Percentiles rank a stretch among this genome's conserved stretches.
phyloP scores from a whole-genome alignment of 495 filamentous ascomycete species.

The Penicillium simplicissimum region DNA sequence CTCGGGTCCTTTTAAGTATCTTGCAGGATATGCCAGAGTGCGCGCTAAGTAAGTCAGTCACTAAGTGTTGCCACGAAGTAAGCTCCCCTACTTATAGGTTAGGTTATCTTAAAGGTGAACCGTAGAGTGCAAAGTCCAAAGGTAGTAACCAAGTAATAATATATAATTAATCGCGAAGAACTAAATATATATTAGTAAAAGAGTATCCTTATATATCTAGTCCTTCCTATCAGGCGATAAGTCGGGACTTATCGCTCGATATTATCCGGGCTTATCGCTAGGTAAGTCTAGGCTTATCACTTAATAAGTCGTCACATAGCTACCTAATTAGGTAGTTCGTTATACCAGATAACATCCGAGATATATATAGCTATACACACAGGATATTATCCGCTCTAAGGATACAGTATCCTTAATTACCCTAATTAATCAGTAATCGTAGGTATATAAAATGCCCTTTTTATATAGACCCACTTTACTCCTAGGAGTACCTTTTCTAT shows the following conservation, averaged over 20 bases:
- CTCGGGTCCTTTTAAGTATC: background rate
- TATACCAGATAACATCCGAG: too few species aligned
- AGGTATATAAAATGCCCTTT: background rate
- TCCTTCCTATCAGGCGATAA: background rate
- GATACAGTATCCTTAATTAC: background rate
- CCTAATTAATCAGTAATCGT: background rate
- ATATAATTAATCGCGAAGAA: background rate
- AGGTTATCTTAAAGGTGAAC: background rate
- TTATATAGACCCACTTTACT: background rate
- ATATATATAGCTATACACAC: background rate
- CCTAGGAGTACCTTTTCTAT: background rate
- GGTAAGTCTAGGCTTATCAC: too few species aligned
- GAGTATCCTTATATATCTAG: background rate
- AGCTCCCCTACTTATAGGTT: background rate
- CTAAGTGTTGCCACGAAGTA: background rate
- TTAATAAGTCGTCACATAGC: too few species aligned
- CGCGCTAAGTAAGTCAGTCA: background rate
- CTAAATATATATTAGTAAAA: background rate
- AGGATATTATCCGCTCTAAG: background rate
- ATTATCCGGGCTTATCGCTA: too few species aligned
- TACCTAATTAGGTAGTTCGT: too few species aligned
- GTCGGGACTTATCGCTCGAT: too few species aligned
- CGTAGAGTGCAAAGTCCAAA: background rate
- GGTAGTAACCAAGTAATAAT: conserved; percentile 1
- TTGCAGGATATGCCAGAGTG: background rate